These are phyloP conservation scores for Euclidium syriacum DNA, from an alignment of 345 rosid genomes.

Conservation along the genomic window DNA sequence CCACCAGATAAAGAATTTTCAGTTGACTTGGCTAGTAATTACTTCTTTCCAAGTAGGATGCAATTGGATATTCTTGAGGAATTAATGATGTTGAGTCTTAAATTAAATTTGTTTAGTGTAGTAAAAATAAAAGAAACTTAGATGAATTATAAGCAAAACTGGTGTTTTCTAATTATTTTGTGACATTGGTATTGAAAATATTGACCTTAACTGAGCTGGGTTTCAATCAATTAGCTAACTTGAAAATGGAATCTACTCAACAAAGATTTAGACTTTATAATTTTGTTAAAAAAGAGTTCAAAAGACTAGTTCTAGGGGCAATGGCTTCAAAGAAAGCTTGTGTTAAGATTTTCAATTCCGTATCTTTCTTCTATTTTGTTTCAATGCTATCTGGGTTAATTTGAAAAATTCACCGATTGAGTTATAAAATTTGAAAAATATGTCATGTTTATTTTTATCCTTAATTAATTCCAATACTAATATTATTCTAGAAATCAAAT, in stretches of 20 bases:
- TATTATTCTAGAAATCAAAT: too few relatives aligned
- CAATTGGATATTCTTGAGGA: background rate
- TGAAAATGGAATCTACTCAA: background rate
- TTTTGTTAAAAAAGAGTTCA: background rate
- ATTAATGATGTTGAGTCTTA: background rate
- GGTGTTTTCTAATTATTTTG: background rate
- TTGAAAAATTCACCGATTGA: too few relatives aligned
- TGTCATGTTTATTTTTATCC: too few relatives aligned
- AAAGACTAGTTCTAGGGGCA: background rate
- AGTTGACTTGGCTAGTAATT: background rate
- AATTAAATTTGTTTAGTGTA: background rate
- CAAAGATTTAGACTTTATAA: background rate
- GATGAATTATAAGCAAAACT: background rate
- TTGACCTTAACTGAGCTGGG: background rate
- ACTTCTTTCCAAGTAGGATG: background rate
- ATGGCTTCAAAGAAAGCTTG: background rate
- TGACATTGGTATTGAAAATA: conserved; percentile 1
- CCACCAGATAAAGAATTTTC: conserved; percentile 63
- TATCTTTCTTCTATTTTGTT: background rate
- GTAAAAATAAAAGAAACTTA: background rate
- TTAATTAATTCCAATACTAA: too few relatives aligned
- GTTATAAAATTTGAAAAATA: too few relatives aligned
- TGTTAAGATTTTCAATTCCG: background rate
- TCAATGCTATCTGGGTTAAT: background rate
- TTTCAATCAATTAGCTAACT: background rate